Conservation (phyloP, 805 yeast species). For the Starmerella floris region DNA sequence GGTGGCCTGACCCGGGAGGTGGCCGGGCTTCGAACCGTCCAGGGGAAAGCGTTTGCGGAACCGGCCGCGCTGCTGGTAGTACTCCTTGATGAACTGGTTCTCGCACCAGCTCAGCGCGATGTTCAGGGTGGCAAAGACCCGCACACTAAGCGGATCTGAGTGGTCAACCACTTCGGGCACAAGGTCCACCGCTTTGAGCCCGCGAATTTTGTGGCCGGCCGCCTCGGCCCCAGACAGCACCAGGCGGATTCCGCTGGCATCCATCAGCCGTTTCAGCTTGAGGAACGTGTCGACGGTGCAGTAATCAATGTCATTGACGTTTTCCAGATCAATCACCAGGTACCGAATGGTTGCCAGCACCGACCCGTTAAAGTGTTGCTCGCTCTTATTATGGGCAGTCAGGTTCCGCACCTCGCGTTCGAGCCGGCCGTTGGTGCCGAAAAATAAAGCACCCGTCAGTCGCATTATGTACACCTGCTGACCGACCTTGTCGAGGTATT, state of each 20-base stretch:
- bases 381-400: conserved; percentile 6
- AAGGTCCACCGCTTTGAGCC: conserved; percentile 72
- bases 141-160: conserved; percentile 29
- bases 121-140: conserved; percentile 66
- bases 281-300: conserved; percentile 94
- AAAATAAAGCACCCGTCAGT: conserved; percentile 77
- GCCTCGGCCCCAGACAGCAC: conserved; percentile 66
- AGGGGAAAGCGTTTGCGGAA: neutral
- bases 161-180: conserved; percentile 38
- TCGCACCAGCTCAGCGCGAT: conserved; percentile 95
- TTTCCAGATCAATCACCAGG: conserved; percentile 70
- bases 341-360: conserved; percentile 50
- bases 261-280: conserved; percentile 64
- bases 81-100: conserved; percentile 63
- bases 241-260: conserved; percentile 54
- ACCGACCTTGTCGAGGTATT: conserved; percentile 72
- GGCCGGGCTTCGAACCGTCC: neutral
- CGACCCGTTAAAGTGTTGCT: conserved; percentile 40
- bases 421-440: conserved; percentile 89
- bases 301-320: conserved; percentile 69
- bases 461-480: conserved; percentile 80
- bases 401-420: conserved; percentile 54
- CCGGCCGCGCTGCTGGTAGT: conserved; percentile 27
- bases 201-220: conserved; percentile 50
- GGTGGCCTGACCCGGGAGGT: neutral